These are phyloP conservation scores for Hamigera avellanea DNA, from an alignment of 495 filamentous ascomycete genomes.

Conservation along the genomic window DNA sequence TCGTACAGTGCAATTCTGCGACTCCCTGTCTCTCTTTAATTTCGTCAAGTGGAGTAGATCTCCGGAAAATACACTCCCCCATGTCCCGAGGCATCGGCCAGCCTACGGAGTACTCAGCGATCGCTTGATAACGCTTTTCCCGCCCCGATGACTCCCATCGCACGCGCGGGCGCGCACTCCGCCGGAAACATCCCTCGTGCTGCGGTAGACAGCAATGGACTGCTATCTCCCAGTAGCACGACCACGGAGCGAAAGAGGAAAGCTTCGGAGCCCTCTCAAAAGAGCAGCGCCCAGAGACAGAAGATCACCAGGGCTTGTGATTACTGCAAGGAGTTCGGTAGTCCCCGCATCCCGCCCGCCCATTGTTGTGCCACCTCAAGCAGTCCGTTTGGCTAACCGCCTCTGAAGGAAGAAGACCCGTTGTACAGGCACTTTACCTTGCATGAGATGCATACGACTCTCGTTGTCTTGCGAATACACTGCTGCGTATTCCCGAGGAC, in stretches of 20 bases:
- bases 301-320: constrained; percentile 38
- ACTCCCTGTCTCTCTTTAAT: too few relatives aligned
- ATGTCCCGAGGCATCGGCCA: too few relatives aligned
- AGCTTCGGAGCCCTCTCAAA: constrained; percentile 13
- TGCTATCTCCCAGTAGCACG: not conserved
- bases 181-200: too few relatives aligned
- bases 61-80: too few relatives aligned
- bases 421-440: constrained; percentile 35
- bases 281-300: constrained; percentile 16
- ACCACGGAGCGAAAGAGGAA: constrained; percentile 21
- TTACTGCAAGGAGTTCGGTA: constrained; percentile 25
- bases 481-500: constrained; percentile 31
- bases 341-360: not conserved
- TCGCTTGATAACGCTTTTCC: too few relatives aligned
- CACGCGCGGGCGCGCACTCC: too few relatives aligned
- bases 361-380: not conserved
- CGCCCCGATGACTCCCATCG: too few relatives aligned
- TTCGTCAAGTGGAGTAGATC: too few relatives aligned
- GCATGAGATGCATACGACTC: constrained; percentile 26
- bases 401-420: constrained; percentile 26
- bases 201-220: too few relatives aligned
- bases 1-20: too few relatives aligned
- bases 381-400: not conserved
- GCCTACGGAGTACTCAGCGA: too few relatives aligned
- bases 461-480: constrained; percentile 32